These are phyloP conservation scores for Eucalyptus caleyi DNA, from an alignment of 345 rosid species.

Conservation along the genomic window DNA sequence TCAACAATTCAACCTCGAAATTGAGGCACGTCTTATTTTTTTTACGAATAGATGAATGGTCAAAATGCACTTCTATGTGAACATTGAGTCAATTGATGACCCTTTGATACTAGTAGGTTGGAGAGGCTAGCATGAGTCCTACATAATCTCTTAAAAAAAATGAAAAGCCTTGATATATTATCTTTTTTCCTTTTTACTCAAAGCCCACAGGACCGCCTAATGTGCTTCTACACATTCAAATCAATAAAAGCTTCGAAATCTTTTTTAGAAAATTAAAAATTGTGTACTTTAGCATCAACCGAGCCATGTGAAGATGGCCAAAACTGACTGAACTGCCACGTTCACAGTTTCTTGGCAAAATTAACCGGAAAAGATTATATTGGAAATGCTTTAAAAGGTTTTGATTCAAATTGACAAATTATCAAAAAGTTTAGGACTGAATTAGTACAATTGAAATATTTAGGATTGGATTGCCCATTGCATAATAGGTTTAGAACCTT, in stretches of 20 bases:
- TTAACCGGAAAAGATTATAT: not conserved
- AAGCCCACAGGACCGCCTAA: too few species aligned
- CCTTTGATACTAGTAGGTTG: not conserved
- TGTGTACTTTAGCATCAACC: too few species aligned
- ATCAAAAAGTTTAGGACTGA: rapidly evolving
- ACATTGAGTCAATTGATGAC: not conserved
- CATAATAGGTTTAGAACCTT: not conserved
- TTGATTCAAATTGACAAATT: too few species aligned
- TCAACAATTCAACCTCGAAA: not conserved
- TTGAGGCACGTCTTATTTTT: not conserved
- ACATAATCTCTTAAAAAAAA: too few species aligned
- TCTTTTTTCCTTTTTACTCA: too few species aligned
- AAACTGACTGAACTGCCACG: rapidly evolving
- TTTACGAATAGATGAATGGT: not conserved
- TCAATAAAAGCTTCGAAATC: too few species aligned
- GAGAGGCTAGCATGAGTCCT: not conserved
- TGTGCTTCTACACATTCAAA: too few species aligned
- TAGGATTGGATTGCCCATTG: rapidly evolving
- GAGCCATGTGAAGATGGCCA: rapidly evolving
- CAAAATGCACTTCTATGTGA: not conserved
- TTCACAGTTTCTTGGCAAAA: rapidly evolving
- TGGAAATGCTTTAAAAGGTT: not conserved
- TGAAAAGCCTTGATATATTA: not conserved
- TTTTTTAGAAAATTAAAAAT: too few species aligned
- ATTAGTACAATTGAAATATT: rapidly evolving